Base-by-base conservation (phyloP, 805 yeast species). In the Pichia kluyveri region DNA sequence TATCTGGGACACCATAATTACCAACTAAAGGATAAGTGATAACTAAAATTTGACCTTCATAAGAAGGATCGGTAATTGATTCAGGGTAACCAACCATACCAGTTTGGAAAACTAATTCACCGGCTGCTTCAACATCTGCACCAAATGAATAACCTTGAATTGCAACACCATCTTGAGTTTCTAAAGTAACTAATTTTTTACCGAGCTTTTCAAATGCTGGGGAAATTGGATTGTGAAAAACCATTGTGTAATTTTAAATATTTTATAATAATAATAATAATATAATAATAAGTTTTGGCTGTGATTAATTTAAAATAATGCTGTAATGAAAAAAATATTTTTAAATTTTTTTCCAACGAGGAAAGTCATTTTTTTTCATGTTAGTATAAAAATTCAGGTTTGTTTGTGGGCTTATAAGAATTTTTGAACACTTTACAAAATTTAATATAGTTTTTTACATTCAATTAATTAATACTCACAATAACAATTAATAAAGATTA, bases 51-150 rank as follows among this genome's bases (percentile, higher is more conserved):
- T 93, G 99, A 54, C 99, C 99, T 64, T 86, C 90, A 69, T 93
- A 93, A 41, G 98, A 93, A 52, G 99, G 99, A 70, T 93, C 99
- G 39, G 99, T 89, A 68, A 93, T 80, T 46, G 97, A 82, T 70
- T 93, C 99, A 40, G 98, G 99, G 68, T 93, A 93, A 53, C 99
- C 99, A 58, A 93, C 98, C 96, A 93, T 90, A 74, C 99, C 98
- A 54, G 99, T 93, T 71, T 95, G 98, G 80, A 93, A 93, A 52
- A 93, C 99, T 60, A 95, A 80, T 72, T 93, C 99, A 77, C 99
- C 99, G 49, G 98, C 95, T 49, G 82, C 80, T 27, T 96, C 67
- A 51, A 75, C 79, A 53, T 83, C 83, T 48, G 98, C 96, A 75
- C 99, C 99, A 61, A 93, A 93, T 19, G 98, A 91, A 72, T 85